Evolutionary conservation across 2,329 filamentous ascomycete genomes (phyloP), one percentile per base, ranked within the genome.

Genomic region (Lanzia echinophila): DNA sequence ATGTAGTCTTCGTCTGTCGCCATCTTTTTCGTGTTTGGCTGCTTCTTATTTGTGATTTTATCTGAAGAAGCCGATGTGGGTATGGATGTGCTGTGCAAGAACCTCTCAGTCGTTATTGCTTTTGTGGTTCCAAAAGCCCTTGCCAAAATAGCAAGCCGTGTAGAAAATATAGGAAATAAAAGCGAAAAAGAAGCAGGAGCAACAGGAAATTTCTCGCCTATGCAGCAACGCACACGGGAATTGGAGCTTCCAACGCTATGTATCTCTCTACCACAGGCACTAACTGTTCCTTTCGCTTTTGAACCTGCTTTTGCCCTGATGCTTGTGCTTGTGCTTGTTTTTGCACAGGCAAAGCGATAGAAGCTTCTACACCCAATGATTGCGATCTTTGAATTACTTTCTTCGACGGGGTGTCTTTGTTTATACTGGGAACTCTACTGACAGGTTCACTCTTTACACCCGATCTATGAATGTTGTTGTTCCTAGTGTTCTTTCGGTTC

Each of bases 1-100:
- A 84, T 81, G 75, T 96, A 96, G 58, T 87, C 86, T 57, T 87
- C 83, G 76, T 96, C 90, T 51, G 83, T 85, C 7, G 83, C 81
- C 86, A 88, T 89, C 17, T 62, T 61, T 17, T 51, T 47, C 39
- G 24, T 41, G 12, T 12, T 33, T 13, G 39, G 19, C 19, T 4
- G 17, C 24, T 15, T 33, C 10, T 10, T 5, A 28, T 41, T 41
- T 52, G 19, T 44, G 22, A 24, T 34, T n/a, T n/a, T n/a, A n/a
- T n/a, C n/a, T 32, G 34, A 50, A 46, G 32, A 15, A 33, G 31
- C 20, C 15, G 32, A 12, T 19, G 44, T 46, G 17, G 7, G 20
- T 15, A 8, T 13, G 33, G 32, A 33, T 11, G 53, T 55, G 45
- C 57, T 59, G 47, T 50, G 56, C 20, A 56, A 58, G 24, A 28